Evolutionary conservation across 2,329 filamentous ascomycete genomes (phyloP), one percentile per base, ranked within the genome.

Genomic region (Purpureocillium takamizusanense): DNA sequence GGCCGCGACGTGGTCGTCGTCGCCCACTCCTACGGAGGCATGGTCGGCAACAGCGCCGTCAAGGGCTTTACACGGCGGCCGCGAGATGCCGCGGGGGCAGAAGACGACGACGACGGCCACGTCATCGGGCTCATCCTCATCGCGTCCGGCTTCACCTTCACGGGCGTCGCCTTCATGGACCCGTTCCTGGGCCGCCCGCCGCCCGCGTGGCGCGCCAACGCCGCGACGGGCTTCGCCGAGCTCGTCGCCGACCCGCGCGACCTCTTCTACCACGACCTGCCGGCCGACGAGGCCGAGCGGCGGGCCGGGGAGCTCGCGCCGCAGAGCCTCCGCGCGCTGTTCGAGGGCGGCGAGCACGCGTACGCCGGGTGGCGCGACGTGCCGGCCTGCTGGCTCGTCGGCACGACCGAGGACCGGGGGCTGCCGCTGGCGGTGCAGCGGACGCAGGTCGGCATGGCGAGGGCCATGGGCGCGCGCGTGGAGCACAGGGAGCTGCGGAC

Each of bases 261-360:
- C 6, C 43, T 72, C 2, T 67, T 74, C 40, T 75, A 74, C 41
- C 67, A 73, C 42, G 70, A 75, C 48, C 41, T 74, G 1, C 56
- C 67, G 0, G 48, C 43, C 1, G 59, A 64, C 1, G 69, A 74
- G 37, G 65, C 53, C 0, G 51, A 62, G 4, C 52, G 53, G 31
- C 71, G 68, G 64, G 58, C 60, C 1, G 49, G 48, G 0, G 58
- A 62, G 41, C 63, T 74, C 5, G 55, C 48, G 0, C 47, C 45
- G 0, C 67, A 73, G 15, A 60, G 59, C 3, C 47, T 69, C 7
- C 67, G 65, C 35, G 48, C 67, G 1, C 46, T 72, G n/a, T 62
- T 60, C 4, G 63, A 68, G 28, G 69, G 66, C 1, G 61, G 61
- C 0, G 65, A 72, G 41, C 40, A 57, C 34, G 43, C 55, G 0